A percentile compares a stretch with the other conserved stretches of the same genome.
These are phyloP conservation scores for Tylopilus vinaceipallidus DNA, from an alignment of 768 basidiomycete species.

Conservation along the genomic window DNA sequence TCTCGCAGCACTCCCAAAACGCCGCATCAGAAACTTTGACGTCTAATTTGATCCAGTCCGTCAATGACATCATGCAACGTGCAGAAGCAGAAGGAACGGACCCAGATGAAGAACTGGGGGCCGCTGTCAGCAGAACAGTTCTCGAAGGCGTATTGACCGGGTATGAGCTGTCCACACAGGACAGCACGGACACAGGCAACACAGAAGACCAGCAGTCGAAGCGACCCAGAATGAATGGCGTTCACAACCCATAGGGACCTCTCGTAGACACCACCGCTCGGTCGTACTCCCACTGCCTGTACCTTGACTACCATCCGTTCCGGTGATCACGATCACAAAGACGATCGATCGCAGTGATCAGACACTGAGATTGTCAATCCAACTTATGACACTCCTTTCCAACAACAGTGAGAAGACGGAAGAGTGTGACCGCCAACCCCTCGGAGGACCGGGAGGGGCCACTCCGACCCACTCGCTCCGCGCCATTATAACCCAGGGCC, in stretches of 20 bases:
- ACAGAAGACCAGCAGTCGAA: slow-evolving; percentile 15
- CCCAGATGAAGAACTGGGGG: slow-evolving; percentile 64
- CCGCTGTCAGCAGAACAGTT: slow-evolving; percentile 60
- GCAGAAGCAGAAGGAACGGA: slow-evolving; percentile 56
- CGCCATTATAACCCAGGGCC: slow-evolving; percentile 18
- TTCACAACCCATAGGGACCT: slow-evolving; percentile 7
- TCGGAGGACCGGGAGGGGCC: slow-evolving; percentile 17
- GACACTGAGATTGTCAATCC: slow-evolving; percentile 23
- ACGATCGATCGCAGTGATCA: slow-evolving; percentile 33
- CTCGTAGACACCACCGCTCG: slow-evolving; percentile 1
- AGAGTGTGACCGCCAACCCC: neutral
- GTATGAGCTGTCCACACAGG: slow-evolving; percentile 44
- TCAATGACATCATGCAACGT: slow-evolving; percentile 65
- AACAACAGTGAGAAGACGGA: neutral
- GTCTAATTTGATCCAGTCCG: slow-evolving; percentile 58
- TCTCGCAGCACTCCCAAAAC: slow-evolving; percentile 69
- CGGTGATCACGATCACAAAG: slow-evolving; percentile 34
- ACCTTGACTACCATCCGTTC: slow-evolving; percentile 29
- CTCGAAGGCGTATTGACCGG: slow-evolving; percentile 70
- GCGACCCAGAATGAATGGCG: slow-evolving; percentile 27
- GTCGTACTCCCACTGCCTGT: slow-evolving; percentile 9
- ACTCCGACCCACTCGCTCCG: slow-evolving; percentile 17
- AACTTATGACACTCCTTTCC: neutral
- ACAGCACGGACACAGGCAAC: slow-evolving; percentile 6
- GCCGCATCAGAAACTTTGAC: slow-evolving; percentile 69